Percentiles rank a stretch among this genome's conserved stretches.
phyloP scores from a whole-genome alignment of 208 protist species.

The Crithidia brevicula region DNA sequence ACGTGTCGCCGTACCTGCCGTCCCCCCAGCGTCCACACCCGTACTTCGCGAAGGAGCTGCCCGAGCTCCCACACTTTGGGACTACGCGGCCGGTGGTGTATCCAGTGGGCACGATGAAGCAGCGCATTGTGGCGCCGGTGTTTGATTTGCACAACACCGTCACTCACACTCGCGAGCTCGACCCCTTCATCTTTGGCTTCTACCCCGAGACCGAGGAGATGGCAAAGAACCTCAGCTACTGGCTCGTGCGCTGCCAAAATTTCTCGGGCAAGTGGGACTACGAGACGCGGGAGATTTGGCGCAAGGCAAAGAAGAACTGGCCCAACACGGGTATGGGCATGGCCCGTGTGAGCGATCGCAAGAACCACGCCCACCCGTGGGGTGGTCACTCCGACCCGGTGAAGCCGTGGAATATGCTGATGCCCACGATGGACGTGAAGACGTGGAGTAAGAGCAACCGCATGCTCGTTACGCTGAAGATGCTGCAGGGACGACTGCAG shows the following conservation, averaged over 20 bases:
- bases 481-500: slow-evolving; percentile 90
- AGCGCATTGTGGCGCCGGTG: slow-evolving; percentile 86
- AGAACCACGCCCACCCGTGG: slow-evolving; percentile 82
- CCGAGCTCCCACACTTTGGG: slow-evolving; percentile 84
- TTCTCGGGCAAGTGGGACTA: slow-evolving; percentile 92
- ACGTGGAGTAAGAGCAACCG: slow-evolving; percentile 90
- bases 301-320: slow-evolving; percentile 92
- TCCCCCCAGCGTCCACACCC: slow-evolving; percentile 87
- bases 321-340: slow-evolving; percentile 93
- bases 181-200: slow-evolving; percentile 91
- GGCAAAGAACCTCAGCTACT: slow-evolving; percentile 82
- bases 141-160: slow-evolving; percentile 79
- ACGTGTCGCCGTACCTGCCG: slow-evolving; percentile 86
- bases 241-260: slow-evolving; percentile 88
- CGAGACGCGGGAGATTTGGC: slow-evolving; percentile 89
- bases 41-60: slow-evolving; percentile 84
- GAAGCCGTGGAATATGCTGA: slow-evolving; percentile 93
- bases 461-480: slow-evolving; percentile 89
- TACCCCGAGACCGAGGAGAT: slow-evolving; percentile 84
- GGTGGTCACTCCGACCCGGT: slow-evolving; percentile 74
- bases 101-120: slow-evolving; percentile 83
- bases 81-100: slow-evolving; percentile 86
- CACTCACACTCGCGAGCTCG: slow-evolving; percentile 87
- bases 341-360: slow-evolving; percentile 83
- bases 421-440: slow-evolving; percentile 88